Evolutionary conservation across 169 alveolate species (phyloP), one percentile per base, ranked within the genome.

Genomic region (Plasmodium coatneyi): DNA sequence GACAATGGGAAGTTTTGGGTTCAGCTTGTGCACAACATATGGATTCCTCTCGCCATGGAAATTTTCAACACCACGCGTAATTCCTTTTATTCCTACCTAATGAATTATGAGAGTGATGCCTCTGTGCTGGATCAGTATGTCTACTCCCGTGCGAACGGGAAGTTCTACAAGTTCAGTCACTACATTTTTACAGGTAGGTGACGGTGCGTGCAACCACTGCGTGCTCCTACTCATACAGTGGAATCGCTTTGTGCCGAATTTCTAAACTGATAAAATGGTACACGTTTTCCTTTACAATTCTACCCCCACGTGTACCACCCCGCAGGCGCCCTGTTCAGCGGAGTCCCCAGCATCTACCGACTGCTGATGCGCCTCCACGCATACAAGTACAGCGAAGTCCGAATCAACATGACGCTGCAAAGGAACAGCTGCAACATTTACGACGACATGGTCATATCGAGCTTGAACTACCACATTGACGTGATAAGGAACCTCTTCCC

Each of bases 1-100:
- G 89, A 89, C 72, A 89, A 79, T 80, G 94, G 90, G 71, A 89
- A 89, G 52, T 89, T 89, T 9, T 89, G 94, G 94, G 71, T 89
- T 54, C 94, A 78, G 43, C n/a, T 89, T 32, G 83, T 89, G 19
- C 94, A 89, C 71, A 89, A 89, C 71, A 80, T 89, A 54, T 89
- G 94, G 94, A 89, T 89, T 16, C 90, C 94, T n/a, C 83, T 89
- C 22, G 46, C 71, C n/a, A 56, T 89, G 46, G 71, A 89, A 39
- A 56, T 41, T 10, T 78, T 79, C 54, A 79, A 79, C 71, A 78
- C 82, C 72, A 56, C 56, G 4, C 80, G 81, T 16, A 56, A 41
- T 22, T 66, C 86, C 19, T 79, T 89, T 80, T 89, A 39, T 60
- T 89, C 90, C 10, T 89, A 89, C n/a, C 52, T 89, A 10, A 49